Percentiles rank a stretch among this genome's conserved stretches.
Conservation (phyloP, 1,284 basidiomycete genomes). For the Meira nashicola region DNA sequence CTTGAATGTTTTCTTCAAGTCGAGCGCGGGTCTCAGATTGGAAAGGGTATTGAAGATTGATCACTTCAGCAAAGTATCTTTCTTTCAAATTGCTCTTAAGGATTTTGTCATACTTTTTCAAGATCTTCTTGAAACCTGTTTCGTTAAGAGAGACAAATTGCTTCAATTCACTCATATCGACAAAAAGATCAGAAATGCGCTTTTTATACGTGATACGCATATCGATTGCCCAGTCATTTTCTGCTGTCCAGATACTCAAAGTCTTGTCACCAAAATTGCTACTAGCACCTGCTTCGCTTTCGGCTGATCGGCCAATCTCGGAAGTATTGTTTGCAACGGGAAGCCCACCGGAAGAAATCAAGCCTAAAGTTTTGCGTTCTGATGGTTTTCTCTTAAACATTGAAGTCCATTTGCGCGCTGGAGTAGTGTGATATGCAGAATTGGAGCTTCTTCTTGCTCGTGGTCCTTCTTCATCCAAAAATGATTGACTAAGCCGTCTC, state of each 20-base stretch:
- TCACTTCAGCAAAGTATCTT: conserved; percentile 69
- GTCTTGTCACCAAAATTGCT: conserved; percentile 27
- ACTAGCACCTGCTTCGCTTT: conserved; percentile 18
- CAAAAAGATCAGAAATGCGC: conserved; percentile 79
- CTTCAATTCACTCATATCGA: conserved; percentile 68
- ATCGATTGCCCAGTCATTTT: conserved; percentile 79
- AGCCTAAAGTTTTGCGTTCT: conserved; percentile 27
- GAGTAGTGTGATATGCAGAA: background rate
- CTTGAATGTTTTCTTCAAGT: conserved; percentile 63
- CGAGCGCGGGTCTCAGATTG: conserved; percentile 59
- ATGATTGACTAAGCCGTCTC: background rate
- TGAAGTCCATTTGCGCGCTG: conserved; percentile 21
- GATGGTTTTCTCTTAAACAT: conserved; percentile 31
- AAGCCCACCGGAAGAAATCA: conserved; percentile 14
- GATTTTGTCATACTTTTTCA: conserved; percentile 99
- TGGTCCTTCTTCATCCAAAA: background rate
- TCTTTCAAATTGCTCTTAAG: conserved; percentile 80
- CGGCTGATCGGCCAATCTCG: background rate
- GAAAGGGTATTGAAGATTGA: conserved; percentile 59
- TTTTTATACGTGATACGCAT: conserved; percentile 85
- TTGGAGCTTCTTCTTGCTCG: conserved; percentile 1
- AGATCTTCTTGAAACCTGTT: conserved; percentile 89
- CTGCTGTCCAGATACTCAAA: conserved; percentile 68
- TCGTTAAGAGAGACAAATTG: conserved; percentile 93
- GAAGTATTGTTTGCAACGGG: background rate